Base-by-base conservation (phyloP, 2,329 filamentous ascomycete genomes). In the Fusarium sp. region DNA sequence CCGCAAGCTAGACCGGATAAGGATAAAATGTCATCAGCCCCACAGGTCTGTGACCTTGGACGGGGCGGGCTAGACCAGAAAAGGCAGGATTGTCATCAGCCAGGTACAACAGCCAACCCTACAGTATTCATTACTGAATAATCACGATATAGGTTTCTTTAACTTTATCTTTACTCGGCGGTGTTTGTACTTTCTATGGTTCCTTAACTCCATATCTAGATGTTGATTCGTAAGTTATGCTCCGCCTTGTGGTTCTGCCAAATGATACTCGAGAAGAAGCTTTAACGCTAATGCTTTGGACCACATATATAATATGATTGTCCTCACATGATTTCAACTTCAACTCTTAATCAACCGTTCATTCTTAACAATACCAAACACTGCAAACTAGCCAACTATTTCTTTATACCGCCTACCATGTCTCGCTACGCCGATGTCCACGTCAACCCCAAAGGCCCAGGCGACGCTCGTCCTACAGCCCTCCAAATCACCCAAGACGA, bases 391-490 rank as follows among this genome's bases (percentile, higher is more conserved):
- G n/a, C n/a, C n/a, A n/a, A n/a, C n/a, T n/a, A n/a, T n/a, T n/a
- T n/a, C n/a, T n/a, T n/a, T n/a, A n/a, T n/a, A n/a, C n/a, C n/a
- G n/a, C n/a, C n/a, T n/a, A n/a, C n/a, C n/a, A n/a, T 71, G 66
- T 62, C 66, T 53, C 42, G 42, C 14, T 71, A 70, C 49, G 27
- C 68, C 3, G 27, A 31, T 18, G 35, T 20, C 5, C 62, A 70
- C 2, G 29, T 18, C 7, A 17, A 52, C 15, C 15, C 62, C 7
- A 9, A 60, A 17, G 70, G 70, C 12, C 68, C 70, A 29, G 68
- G 81, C 7, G 83, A 83, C 65, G 71, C 77, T 8, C 79, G 82
- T 4, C 83, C 82, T 14, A 84, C 81, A 3, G 82, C 82, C 9
- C 53, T 82, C 5, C 77, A 82, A 50, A 79, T 84, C 53, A 69